Evolutionary conservation across 2,329 filamentous ascomycete genomes (phyloP), one percentile per base, ranked within the genome.

Genomic region (Colletotrichum musicola): DNA sequence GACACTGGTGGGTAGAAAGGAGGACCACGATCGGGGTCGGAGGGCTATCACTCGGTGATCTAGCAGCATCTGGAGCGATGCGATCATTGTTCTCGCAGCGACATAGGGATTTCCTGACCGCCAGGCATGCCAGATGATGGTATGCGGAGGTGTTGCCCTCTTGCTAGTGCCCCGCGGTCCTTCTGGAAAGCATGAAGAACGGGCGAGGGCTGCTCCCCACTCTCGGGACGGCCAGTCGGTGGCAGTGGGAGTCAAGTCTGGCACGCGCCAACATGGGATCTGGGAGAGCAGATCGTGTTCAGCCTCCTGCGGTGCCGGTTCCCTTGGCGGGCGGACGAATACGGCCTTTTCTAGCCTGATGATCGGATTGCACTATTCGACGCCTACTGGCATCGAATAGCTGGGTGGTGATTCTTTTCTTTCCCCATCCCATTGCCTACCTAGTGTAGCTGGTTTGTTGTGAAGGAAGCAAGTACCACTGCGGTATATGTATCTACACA

Each of bases 131-230:
- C 30, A 35, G 30, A 10, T 35, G 7, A 35, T 35, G 20, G 6
- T 27, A 38, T 22, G 46, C 51, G 18, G 9, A 44, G 56, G 58
- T 35, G 44, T 38, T 13, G 35, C 55, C 42, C 22, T 27, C 14
- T 42, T 46, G 27, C 25, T 30, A 62, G n/a, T 25, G 27, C 27
- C 27, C 47, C 9, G 54, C 16, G 30, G 22, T 55, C 40, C 14
- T 69, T 66, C 56, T 44, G 50, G 62, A 69, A 66, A 56, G 38
- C 42, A 42, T 61, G 25, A 57, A 60, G 49, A 62, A 46, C 14
- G 53, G 27, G 20, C 42, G 27, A 58, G 10, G 42, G 56, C 38
- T 51, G 18, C n/a, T 66, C 35, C 50, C 38, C 56, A 57, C 46
- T 40, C 30, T 14, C 25, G 38, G 30, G 18, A n/a, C 18, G 16